These are phyloP conservation scores for Fusarium coffeatum DNA, from an alignment of 2,329 filamentous ascomycete species.

Conservation along the genomic window DNA sequence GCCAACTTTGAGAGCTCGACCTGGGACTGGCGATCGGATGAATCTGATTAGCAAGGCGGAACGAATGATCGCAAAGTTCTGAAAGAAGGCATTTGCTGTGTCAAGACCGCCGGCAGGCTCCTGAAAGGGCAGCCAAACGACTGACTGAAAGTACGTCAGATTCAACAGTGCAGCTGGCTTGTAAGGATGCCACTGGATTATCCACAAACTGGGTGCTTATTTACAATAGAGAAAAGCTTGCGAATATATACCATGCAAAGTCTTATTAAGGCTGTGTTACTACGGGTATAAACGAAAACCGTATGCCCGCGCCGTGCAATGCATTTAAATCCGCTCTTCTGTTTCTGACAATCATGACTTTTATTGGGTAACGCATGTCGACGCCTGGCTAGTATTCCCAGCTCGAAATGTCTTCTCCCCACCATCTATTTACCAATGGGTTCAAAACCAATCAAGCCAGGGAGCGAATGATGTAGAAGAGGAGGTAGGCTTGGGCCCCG, in stretches of 20 bases:
- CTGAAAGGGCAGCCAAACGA: background rate
- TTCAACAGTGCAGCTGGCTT: background rate
- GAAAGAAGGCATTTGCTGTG: background rate
- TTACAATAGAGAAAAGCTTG: background rate
- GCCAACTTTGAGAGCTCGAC: conserved; percentile 76
- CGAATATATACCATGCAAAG: conserved; percentile 7
- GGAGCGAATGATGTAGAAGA: conserved; percentile 84
- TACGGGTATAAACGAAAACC: conserved; percentile 25
- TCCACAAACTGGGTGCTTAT: background rate
- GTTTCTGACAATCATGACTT: conserved; percentile 1
- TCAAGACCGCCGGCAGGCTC: background rate
- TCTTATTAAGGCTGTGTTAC: background rate
- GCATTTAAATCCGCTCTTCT: conserved; percentile 28
- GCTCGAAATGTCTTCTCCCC: background rate
- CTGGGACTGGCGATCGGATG: conserved; percentile 57
- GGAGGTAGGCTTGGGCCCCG: conserved; percentile 84
- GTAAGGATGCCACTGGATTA: background rate
- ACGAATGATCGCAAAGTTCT: background rate
- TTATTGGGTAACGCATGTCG: conserved; percentile 12
- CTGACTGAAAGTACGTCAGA: background rate
- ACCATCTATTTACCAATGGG: background rate
- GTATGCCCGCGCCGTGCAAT: conserved; percentile 39
- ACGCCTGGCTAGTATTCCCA: conserved; percentile 18
- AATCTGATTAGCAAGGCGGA: conserved; percentile 8
- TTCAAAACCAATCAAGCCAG: conserved; percentile 55